Conservation (phyloP, 306 rosid species). For the Fagus sylvatica region DNA sequence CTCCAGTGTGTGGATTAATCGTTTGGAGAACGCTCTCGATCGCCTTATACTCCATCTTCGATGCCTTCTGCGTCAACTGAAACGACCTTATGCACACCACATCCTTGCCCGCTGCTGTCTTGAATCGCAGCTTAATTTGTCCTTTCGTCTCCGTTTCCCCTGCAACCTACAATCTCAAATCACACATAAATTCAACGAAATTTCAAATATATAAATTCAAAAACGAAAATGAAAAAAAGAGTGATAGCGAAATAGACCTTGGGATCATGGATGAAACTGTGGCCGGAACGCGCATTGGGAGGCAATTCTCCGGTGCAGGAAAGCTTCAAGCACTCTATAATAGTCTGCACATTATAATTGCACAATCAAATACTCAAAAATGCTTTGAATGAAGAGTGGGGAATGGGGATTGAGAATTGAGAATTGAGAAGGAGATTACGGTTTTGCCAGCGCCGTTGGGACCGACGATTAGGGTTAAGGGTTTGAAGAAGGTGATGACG, state of each 20-base stretch:
- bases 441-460: conserved; percentile 97
- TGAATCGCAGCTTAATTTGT: conserved; percentile 90
- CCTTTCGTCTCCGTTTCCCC: conserved; percentile 98
- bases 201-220: too few species aligned
- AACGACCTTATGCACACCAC: conserved; percentile 89
- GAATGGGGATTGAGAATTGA: background rate
- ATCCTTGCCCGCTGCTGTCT: conserved; percentile 85
- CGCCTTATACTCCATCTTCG: conserved; percentile 95
- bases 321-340: conserved; percentile 94
- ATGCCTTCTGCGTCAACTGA: conserved; percentile 91
- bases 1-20: conserved; percentile 87
- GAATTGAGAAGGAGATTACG: conserved; percentile 24
- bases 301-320: conserved; percentile 97
- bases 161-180: conserved; percentile 50
- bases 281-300: conserved; percentile 95
- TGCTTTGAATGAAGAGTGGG: too few species aligned
- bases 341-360: conserved; percentile 45
- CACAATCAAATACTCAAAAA: too few species aligned
- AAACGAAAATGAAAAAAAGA: too few species aligned
- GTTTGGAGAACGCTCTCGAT: conserved; percentile 97
- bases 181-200: too few species aligned
- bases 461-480: conserved; percentile 94
- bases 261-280: conserved; percentile 96
- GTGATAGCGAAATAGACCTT: conserved; percentile 42
- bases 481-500: conserved; percentile 95